Evolutionary conservation across 176 grass and related monocot species (phyloP), one percentile per base, ranked within the genome.

Genomic region (Stipa capillata): DNA sequence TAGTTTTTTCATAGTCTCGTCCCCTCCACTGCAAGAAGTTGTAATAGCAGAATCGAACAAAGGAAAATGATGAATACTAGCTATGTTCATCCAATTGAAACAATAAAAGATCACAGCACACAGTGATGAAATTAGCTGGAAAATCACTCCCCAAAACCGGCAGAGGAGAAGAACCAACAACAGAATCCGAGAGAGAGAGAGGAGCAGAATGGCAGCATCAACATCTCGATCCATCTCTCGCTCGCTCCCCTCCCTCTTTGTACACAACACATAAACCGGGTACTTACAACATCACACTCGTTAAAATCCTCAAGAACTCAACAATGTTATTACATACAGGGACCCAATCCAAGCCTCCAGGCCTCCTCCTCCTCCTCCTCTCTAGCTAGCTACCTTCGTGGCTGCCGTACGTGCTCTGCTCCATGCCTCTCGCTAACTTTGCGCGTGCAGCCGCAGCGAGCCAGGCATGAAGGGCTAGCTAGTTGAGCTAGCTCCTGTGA

Each of bases 231-330:
- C 66, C 27, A 67, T 71, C 37, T 20, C 2, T 23, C 78, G 11
- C 36, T 54, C n/a, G n/a, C n/a, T n/a, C n/a, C n/a, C n/a, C n/a
- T n/a, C n/a, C n/a, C 81, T 75, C 56, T 80, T 2, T 33, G 28
- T 45, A 54, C 74, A 83, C 49, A 36, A 61, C 16, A 67, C 27
- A 80, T 16, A n/a, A 67, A 5, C n/a, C n/a, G n/a, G 17, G 29
- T 87, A 87, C 14, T 78, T 89, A 85, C 85, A 77, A 32, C 39
- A 77, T 18, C 17, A 64, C 67, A 57, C 42, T 45, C 7, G 33
- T 70, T 51, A 23, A 24, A 14, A 69, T 44, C 44, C 54, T 36
- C 62, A 81, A 81, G 82, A 85, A 85, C 76, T 23, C 41, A 36
- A 39, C 74, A 51, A 74, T n/a, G n/a, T n/a, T n/a, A n/a, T n/a